phyloP scores from a whole-genome alignment of 2,329 filamentous ascomycete species.

The Fusarium abutilonis region DNA sequence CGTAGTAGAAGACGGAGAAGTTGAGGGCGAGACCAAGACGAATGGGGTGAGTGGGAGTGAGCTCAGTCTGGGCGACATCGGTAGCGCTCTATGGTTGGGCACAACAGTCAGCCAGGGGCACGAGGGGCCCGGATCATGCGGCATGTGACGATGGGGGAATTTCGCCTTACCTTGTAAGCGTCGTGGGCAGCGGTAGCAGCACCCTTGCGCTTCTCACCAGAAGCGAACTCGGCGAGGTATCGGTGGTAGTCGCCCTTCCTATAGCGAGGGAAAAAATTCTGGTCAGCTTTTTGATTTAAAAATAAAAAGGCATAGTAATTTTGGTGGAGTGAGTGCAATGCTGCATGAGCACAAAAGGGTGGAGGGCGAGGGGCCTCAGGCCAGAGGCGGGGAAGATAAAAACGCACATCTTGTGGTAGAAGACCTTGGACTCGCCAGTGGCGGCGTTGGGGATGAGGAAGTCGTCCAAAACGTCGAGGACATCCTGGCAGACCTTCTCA shows the following conservation, averaged over 20 bases:
- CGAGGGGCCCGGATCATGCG: constrained; percentile 41
- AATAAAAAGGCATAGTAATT: constrained; percentile 1
- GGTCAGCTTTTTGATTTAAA: constrained; percentile 25
- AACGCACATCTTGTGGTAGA: constrained; percentile 99
- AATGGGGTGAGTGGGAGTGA: constrained; percentile 97
- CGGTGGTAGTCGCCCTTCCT: constrained; percentile 99
- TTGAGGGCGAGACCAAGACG: constrained; percentile 96
- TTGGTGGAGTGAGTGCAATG: constrained; percentile 12
- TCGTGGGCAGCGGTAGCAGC: constrained; percentile 88
- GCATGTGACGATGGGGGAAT: constrained; percentile 42
- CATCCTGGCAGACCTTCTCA: constrained; percentile 97
- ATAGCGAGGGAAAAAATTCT: constrained; percentile 74
- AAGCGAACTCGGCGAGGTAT: constrained; percentile 93
- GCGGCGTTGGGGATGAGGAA: constrained; percentile 94
- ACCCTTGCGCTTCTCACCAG: constrained; percentile 89
- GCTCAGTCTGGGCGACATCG: constrained; percentile 97
- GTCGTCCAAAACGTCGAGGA: constrained; percentile 93
- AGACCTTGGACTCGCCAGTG: constrained; percentile 98
- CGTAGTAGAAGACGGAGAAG: constrained; percentile 99
- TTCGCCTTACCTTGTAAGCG: constrained; percentile 87
- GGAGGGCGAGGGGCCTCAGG: constrained; percentile 32
- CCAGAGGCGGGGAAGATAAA: constrained; percentile 34
- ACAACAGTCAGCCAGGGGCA: constrained; percentile 28
- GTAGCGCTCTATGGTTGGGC: constrained; percentile 78
- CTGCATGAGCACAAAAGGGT: constrained; percentile 30